A percentile compares a stretch with the other conserved stretches of the same genome.
Evolutionary conservation across 768 basidiomycete genomes (phyloP).

Genomic region (Termitomyces eurrhizus): DNA sequence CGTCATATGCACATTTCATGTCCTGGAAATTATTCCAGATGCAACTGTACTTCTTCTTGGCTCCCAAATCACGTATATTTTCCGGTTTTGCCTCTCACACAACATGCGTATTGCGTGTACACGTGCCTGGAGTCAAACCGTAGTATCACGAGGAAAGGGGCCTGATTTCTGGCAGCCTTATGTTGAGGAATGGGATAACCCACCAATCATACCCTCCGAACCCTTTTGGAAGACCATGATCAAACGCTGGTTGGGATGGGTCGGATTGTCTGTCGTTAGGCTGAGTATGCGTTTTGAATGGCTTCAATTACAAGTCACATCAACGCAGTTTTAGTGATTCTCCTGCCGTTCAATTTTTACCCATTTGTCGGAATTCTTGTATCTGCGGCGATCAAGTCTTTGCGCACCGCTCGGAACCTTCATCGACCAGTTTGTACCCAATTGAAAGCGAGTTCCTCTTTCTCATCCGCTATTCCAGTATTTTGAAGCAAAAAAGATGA

Average conservation of each 20-base stretch:
- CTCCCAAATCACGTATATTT: slow-evolving; percentile 68
- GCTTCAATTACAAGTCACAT: not conserved
- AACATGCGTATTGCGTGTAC: slow-evolving; percentile 80
- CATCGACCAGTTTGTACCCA: slow-evolving; percentile 55
- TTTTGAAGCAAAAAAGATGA: slow-evolving; percentile 84
- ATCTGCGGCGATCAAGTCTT: slow-evolving; percentile 60
- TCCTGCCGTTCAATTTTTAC: slow-evolving; percentile 62
- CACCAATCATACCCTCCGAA: slow-evolving; percentile 37
- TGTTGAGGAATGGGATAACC: slow-evolving; percentile 75
- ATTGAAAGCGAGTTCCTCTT: not conserved
- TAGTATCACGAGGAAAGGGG: slow-evolving; percentile 78
- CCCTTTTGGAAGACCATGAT: slow-evolving; percentile 25
- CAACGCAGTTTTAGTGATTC: slow-evolving; percentile 36
- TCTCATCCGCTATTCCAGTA: slow-evolving; percentile 46
- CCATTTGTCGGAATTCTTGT: slow-evolving; percentile 64
- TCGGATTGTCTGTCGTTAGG: slow-evolving; percentile 41
- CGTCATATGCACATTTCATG: not conserved
- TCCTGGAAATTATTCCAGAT: slow-evolving; percentile 38
- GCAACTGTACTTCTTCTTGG: slow-evolving; percentile 72
- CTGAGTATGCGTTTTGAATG: slow-evolving; percentile 31
- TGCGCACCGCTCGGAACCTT: slow-evolving; percentile 63
- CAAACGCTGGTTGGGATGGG: slow-evolving; percentile 32
- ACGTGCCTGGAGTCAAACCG: slow-evolving; percentile 78
- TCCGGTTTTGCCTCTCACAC: slow-evolving; percentile 78
- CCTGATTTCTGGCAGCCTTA: slow-evolving; percentile 82